Conservation (phyloP, 2,329 filamentous ascomycete genomes). For the Tolypocladium amazonense region DNA sequence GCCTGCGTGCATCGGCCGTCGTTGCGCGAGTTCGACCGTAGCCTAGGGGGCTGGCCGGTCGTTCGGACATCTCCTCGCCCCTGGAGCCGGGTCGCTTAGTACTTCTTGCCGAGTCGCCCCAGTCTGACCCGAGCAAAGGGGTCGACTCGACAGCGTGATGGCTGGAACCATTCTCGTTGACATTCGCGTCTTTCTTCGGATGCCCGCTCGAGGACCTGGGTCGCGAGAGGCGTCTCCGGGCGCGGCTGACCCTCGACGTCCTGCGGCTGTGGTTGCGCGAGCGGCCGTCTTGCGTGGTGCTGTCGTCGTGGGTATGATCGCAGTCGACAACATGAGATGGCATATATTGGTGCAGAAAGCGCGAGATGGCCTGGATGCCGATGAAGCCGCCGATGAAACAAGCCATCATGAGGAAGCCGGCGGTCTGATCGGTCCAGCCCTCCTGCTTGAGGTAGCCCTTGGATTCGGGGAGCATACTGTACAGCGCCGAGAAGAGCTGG, state of each 20-base stretch:
- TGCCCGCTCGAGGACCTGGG: constrained; percentile 11
- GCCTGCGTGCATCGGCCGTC: constrained; percentile 27
- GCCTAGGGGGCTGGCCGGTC: constrained; percentile 11
- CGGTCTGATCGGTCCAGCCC: constrained; percentile 53
- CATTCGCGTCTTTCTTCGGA: not conserved
- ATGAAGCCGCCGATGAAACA: constrained; percentile 64
- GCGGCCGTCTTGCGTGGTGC: constrained; percentile 18
- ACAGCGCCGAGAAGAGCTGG: constrained; percentile 83
- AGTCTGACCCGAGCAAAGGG: constrained; percentile 30
- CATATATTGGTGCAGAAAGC: constrained; percentile 61
- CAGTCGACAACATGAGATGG: constrained; percentile 75
- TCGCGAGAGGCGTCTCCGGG: constrained; percentile 18
- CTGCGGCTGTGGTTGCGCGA: constrained; percentile 13
- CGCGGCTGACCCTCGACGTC: constrained; percentile 19
- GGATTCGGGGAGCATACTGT: constrained; percentile 85
- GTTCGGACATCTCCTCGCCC: constrained; percentile 18
- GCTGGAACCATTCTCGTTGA: constrained; percentile 6
- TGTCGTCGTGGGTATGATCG: constrained; percentile 59
- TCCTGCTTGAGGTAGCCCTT: constrained; percentile 65
- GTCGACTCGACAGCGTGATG: constrained; percentile 31
- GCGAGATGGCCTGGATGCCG: constrained; percentile 64
- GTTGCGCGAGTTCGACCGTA: constrained; percentile 13
- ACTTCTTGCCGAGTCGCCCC: constrained; percentile 12
- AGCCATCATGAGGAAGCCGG: constrained; percentile 57
- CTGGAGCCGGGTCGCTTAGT: constrained; percentile 17